A percentile compares a stretch with the other conserved stretches of the same genome.
phyloP scores from a whole-genome alignment of 495 filamentous ascomycete species.

The Penicillium lividum region DNA sequence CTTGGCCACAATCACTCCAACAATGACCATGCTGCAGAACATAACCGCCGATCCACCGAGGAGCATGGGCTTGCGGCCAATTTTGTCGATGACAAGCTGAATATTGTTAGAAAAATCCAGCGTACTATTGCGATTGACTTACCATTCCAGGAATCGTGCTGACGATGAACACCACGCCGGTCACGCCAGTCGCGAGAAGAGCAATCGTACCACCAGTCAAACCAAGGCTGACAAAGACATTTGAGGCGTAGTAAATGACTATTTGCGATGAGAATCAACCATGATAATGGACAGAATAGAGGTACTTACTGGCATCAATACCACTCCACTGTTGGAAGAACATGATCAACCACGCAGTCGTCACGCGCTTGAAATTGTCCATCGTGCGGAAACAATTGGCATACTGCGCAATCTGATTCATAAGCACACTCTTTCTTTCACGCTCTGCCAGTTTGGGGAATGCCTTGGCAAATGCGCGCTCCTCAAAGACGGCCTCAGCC shows the following conservation, averaged over 20 bases:
- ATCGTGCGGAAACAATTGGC: slow-evolving; percentile 36
- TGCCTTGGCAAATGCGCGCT: slow-evolving; percentile 39
- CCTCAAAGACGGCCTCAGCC: slow-evolving; percentile 42
- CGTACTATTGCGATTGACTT: slow-evolving; percentile 45
- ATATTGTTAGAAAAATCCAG: slow-evolving; percentile 47
- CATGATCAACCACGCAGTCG: slow-evolving; percentile 42
- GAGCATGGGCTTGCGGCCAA: slow-evolving; percentile 75
- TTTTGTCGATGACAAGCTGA: slow-evolving; percentile 65
- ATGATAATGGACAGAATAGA: not conserved
- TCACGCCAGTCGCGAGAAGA: slow-evolving; percentile 62
- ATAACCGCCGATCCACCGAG: slow-evolving; percentile 59
- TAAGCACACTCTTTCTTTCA: slow-evolving; percentile 30
- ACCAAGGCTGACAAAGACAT: slow-evolving; percentile 67
- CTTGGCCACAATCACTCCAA: slow-evolving; percentile 46
- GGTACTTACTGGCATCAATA: slow-evolving; percentile 38
- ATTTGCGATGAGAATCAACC: not conserved
- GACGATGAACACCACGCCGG: slow-evolving; percentile 70
- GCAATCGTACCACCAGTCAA: slow-evolving; percentile 79
- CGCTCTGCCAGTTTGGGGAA: slow-evolving; percentile 37
- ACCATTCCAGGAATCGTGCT: slow-evolving; percentile 71
- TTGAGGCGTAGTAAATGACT: slow-evolving; percentile 42
- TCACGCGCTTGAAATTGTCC: slow-evolving; percentile 44
- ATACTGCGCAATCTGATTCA: slow-evolving; percentile 42
- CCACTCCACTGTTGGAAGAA: slow-evolving; percentile 48
- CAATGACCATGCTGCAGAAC: slow-evolving; percentile 47